Evolutionary conservation across 192 early-diverging fungal species (phyloP).

Genomic region (Coemansia pectinata): DNA sequence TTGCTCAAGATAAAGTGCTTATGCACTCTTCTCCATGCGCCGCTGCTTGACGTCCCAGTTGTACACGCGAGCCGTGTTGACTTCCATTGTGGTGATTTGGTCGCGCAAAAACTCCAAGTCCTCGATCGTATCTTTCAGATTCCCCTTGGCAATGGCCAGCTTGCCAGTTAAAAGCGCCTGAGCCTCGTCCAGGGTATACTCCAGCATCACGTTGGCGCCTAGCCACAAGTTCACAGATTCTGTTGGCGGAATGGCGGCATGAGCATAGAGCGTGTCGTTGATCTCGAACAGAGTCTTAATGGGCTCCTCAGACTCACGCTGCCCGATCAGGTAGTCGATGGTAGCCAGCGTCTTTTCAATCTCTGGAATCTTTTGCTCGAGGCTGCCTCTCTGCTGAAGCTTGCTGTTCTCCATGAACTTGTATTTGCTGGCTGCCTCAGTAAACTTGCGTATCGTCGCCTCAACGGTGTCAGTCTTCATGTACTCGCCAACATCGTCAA

Average conservation of each 20-base stretch:
- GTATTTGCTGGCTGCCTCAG: slow-evolving; percentile 95
- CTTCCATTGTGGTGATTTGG: slow-evolving; percentile 99
- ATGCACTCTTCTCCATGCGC: slow-evolving; percentile 27
- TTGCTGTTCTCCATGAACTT: slow-evolving; percentile 96
- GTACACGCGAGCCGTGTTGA: slow-evolving; percentile 93
- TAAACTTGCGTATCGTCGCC: slow-evolving; percentile 86
- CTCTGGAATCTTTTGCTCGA: slow-evolving; percentile 95
- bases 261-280: slow-evolving; percentile 92
- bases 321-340: slow-evolving; percentile 74
- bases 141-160: slow-evolving; percentile 68
- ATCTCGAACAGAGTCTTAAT: slow-evolving; percentile 88
- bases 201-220: slow-evolving; percentile 97
- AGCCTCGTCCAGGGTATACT: slow-evolving; percentile 91
- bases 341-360: slow-evolving; percentile 90
- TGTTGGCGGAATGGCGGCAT: slow-evolving; percentile 75
- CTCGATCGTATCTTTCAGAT: slow-evolving; percentile 75
- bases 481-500: slow-evolving; percentile 90
- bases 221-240: slow-evolving; percentile 92
- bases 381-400: slow-evolving; percentile 75
- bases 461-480: slow-evolving; percentile 75
- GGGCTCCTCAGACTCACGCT: slow-evolving; percentile 64
- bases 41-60: slow-evolving; percentile 97
- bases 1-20: background rate
- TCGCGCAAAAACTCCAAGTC: slow-evolving; percentile 93
- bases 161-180: slow-evolving; percentile 75